Base-by-base conservation (phyloP, 768 basidiomycete genomes). In the Clathrus columnatus region DNA sequence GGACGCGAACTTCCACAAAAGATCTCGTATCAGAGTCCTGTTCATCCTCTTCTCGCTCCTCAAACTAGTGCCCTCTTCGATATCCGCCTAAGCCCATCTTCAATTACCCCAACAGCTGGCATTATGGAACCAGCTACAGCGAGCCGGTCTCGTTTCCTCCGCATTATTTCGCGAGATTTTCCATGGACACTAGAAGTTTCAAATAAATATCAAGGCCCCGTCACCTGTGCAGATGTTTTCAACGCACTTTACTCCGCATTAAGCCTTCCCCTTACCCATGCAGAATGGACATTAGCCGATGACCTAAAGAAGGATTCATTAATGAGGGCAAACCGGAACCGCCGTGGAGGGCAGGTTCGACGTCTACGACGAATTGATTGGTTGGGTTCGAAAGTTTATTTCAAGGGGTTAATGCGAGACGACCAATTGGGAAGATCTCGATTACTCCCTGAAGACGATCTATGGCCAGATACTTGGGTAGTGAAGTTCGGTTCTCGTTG, bases 251-350 rank as follows among this genome's bases (percentile, higher is more conserved):
- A 57, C 27, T 18, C 36, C 28, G 55, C 29, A 17, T 30, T 57
- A 32, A 49, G 50, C 20, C 28, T 49, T 26, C 50, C 48, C 27
- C 48, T 57, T 36, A 57, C 55, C 17, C 18, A 43, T 28, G 36
- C 55, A 43, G 55, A 57, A 29, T 57, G 55, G 55, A 43, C 55
- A 27, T 29, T 49, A 28, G 55, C 55, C 42, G 55, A 57, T 41
- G 55, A 57, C 29, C 21, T 29, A 14, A 49, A 51, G 23, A 57
- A 51, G 42, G 20, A 41, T 20, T 49, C 55, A 23, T 50, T 57
- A 41, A 51, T 43, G 29, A 32, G 55, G 48, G 55, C 55, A 24
- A 57, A 57, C 36, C 28, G 32, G 36, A 57, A 51, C 26, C 48
- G 55, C 18, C 24, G 55, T 5, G 55, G 55, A 5, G 50, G 48